Percentiles rank a stretch among this genome's conserved stretches.
phyloP scores from a whole-genome alignment of 2,329 filamentous ascomycete species.

The Colletotrichum brevisporum region DNA sequence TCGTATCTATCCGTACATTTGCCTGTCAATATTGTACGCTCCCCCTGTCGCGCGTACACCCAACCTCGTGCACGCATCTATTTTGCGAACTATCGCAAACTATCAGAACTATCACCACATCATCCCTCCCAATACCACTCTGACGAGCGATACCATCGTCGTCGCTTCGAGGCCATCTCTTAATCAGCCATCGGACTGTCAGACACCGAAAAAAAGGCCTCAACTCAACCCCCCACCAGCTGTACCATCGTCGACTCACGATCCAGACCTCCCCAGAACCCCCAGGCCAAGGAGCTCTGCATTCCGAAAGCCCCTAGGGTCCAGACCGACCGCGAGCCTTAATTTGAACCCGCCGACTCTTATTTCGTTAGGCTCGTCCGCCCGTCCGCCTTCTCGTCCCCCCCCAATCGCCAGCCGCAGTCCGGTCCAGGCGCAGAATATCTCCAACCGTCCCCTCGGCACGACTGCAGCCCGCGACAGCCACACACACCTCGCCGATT shows the following conservation, averaged over 20 bases:
- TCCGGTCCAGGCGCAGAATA: background rate
- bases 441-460: background rate
- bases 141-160: background rate
- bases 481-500: constrained; percentile 6
- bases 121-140: constrained; percentile 1
- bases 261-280: constrained; percentile 9
- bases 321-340: constrained; percentile 30
- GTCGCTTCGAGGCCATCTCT: background rate
- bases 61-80: background rate
- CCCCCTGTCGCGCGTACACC: background rate
- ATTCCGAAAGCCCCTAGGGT: constrained; percentile 5
- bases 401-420: background rate
- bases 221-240: constrained; percentile 1
- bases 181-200: constrained; percentile 16
- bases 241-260: constrained; percentile 6
- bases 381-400: constrained; percentile 1
- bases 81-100: background rate
- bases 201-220: constrained; percentile 2
- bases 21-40: background rate
- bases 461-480: constrained; percentile 1
- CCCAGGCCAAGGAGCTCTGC: constrained; percentile 6
- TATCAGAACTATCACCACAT: background rate
- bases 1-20: background rate
- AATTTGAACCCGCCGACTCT: background rate
- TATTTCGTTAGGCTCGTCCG: constrained; percentile 10